phyloP scores from a whole-genome alignment of 108 stramenopile genomes.

The Skeletonema marinoi region DNA sequence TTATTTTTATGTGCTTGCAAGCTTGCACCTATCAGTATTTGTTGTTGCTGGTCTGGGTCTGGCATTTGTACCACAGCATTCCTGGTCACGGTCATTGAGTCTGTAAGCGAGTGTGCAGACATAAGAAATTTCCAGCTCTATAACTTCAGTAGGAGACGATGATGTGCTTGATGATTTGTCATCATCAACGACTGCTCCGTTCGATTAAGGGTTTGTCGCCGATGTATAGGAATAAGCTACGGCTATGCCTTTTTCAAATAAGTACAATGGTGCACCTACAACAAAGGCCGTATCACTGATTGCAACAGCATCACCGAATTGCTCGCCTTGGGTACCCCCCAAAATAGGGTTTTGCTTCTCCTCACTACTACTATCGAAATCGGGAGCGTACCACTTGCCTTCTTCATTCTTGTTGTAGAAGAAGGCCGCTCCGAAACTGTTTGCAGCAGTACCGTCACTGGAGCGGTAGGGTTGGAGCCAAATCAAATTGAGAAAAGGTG shows the following conservation, averaged over 20 bases:
- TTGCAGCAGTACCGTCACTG: no score
- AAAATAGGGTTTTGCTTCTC: neutral
- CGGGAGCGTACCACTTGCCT: neutral
- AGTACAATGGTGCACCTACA: neutral
- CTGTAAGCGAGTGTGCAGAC: neutral
- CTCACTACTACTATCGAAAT: neutral
- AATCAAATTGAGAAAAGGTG: neutral
- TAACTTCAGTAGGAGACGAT: neutral
- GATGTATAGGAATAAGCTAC: neutral
- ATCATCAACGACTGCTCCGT: neutral
- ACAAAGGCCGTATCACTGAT: neutral
- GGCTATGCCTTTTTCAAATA: neutral
- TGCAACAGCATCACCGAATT: neutral
- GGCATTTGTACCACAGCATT: constrained; percentile 1
- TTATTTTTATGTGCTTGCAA: neutral
- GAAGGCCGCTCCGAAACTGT: neutral
- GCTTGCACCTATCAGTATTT: constrained; percentile 1
- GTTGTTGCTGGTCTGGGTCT: neutral
- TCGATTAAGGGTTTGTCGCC: neutral
- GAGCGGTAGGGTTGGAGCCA: neutral
- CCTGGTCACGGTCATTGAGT: neutral
- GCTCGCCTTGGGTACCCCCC: neutral
- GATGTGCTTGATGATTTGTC: neutral
- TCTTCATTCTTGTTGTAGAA: neutral
- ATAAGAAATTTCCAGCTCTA: neutral